Evolutionary conservation across 352 stramenopile genomes (phyloP), one percentile per base, ranked within the genome.

Genomic region (Globisporangium abappressorium): DNA sequence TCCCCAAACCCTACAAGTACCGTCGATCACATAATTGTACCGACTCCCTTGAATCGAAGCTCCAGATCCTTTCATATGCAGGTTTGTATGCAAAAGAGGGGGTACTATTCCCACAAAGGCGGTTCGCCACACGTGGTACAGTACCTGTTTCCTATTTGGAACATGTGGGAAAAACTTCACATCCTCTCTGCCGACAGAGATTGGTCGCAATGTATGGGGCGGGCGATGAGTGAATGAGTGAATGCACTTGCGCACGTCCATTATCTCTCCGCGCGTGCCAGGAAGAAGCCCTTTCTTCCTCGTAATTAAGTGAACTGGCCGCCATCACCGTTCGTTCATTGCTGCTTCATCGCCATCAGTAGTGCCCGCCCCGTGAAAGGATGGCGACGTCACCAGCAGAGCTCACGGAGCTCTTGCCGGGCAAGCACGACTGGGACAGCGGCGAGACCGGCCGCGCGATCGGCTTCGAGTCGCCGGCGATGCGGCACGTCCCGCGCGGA

Each of bases 381-480:
- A 61, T 61, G 56, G 33, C 56, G 22, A 47, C 8, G 18, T 28
- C 55, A 59, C 54, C 28, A 59, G 24, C 54, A 24, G 73, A 82
- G 63, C 68, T 66, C 51, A 53, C 65, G 41, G 67, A 60, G 55
- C 34, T 82, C 47, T 62, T 82, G 46, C 75, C 73, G 3, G 55
- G 70, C 28, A 78, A 68, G 28, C 53, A 78, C 54, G 62, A 57
- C 3, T 78, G 75, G 75, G 73, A 80, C 34, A 80, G 70, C 53
- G 66, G 66, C 54, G 61, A 71, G 20, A 33, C 41, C 41, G 41
- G 38, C 30, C 66, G 38, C 60, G 38, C 56, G n/a, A 69, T 64
- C 43, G 57, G 60, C 7, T 71, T 64, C 24, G 62, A 61, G n/a
- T 70, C 61, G 47, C 66, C 58, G 1, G 9, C 14, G 18, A 34